phyloP scores from a whole-genome alignment of 1,139 yeast genomes.

The Meyerozyma elateridarum region DNA sequence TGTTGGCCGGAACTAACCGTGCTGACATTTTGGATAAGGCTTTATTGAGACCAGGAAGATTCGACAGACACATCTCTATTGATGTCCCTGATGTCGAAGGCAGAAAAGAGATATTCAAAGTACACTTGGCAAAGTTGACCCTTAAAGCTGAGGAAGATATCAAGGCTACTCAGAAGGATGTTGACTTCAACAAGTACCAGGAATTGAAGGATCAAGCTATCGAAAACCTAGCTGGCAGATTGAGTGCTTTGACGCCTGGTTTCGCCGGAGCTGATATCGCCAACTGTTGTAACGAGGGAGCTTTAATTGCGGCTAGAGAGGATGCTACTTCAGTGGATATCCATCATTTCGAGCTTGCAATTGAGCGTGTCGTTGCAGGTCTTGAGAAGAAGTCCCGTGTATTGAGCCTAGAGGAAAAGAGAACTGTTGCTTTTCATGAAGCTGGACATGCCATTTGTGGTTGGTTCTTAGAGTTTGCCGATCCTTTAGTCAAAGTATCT shows the following conservation, averaged over 20 bases:
- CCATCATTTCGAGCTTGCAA: constrained; percentile 71
- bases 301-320: constrained; percentile 72
- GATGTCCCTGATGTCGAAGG: constrained; percentile 79
- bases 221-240: constrained; percentile 61
- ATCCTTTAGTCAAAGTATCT: constrained; percentile 75
- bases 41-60: constrained; percentile 77
- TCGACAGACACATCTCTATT: constrained; percentile 70
- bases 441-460: constrained; percentile 85
- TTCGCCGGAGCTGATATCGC: constrained; percentile 87
- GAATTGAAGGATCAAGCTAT: constrained; percentile 44
- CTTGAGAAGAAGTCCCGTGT: constrained; percentile 68
- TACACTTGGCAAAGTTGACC: constrained; percentile 57
- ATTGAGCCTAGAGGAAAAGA: constrained; percentile 67
- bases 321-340: constrained; percentile 52
- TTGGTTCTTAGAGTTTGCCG: constrained; percentile 68
- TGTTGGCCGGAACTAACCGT: constrained; percentile 78
- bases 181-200: constrained; percentile 46
- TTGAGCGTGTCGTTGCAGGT: constrained; percentile 80
- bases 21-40: constrained; percentile 77
- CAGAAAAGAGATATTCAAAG: constrained; percentile 68
- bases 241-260: constrained; percentile 79
- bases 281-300: constrained; percentile 79
- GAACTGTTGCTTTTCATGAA: constrained; percentile 74
- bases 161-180: constrained; percentile 33
- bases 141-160: constrained; percentile 38